Evolutionary conservation across 805 yeast genomes (phyloP), one percentile per base, ranked within the genome.

Genomic region (Barnettozyma vustinii): DNA sequence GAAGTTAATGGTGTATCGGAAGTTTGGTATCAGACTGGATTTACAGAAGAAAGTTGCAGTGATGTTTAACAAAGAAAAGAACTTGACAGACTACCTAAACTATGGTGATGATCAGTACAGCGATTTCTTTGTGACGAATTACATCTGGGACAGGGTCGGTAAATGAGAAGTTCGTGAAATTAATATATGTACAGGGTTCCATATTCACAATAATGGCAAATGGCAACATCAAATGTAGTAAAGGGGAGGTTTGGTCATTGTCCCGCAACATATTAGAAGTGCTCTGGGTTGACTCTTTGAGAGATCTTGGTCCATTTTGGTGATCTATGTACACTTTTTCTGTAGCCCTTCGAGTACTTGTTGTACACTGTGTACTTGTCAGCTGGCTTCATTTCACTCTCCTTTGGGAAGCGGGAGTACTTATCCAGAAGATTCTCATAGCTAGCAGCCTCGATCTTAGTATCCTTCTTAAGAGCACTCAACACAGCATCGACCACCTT

Each of bases 261-360:
- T 36, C n/a, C n/a, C 23, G 39, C 23, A 18, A 10, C 23, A 36
- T 9, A 5, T 50, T 42, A 59, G 52, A 58, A 61, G 47, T 56
- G 50, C 40, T 60, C 75, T 41, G 97, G 97, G 61, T 87, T 85
- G 50, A 77, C 81, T 72, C 97, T 82, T 66, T 83, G 76, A 9
- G 95, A 80, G 53, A 80, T 65, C 71, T 84, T 89, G 47, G 97
- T 90, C 96, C 96, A 90, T 64, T 90, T 87, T 19, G 97, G 96
- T 40, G 84, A 86, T 66, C 81, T 70, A 62, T 92, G 98, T 23
- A 87, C 81, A 55, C 91, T 83, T 70, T 90, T 92, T 72, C 98
- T 81, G 69, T 92, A 94, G 19, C 83, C 83, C 60, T 76, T 80
- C 13, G 83, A 77, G 59, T 81, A 81, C 66, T 79, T 84, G 68